These are phyloP conservation scores for Hypsizygus marmoreus DNA, from an alignment of 768 basidiomycete genomes.

Conservation along the genomic window DNA sequence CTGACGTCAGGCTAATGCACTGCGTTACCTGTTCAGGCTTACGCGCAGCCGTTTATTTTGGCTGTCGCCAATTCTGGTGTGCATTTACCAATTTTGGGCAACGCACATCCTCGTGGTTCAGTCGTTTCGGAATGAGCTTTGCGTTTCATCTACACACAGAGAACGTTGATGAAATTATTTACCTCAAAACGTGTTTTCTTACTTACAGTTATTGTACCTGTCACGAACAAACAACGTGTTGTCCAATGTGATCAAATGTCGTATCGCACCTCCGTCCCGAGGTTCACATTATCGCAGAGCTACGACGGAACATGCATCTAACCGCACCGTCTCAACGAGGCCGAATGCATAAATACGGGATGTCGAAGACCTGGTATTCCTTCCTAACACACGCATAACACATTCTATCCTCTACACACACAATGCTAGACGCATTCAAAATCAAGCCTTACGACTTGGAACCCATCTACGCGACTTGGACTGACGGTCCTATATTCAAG, in stretches of 20 bases:
- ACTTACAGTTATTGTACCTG: slow-evolving; percentile 4
- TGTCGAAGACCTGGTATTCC: neutral
- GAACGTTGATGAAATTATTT: slow-evolving; percentile 1
- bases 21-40: no score
- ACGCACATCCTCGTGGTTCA: neutral
- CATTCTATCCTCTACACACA: slow-evolving; percentile 9
- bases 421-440: slow-evolving; percentile 77
- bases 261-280: neutral
- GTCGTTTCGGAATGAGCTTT: neutral
- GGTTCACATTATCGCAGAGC: slow-evolving; percentile 6
- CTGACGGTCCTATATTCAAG: slow-evolving; percentile 62
- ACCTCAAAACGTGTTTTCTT: slow-evolving; percentile 12
- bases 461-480: slow-evolving; percentile 67
- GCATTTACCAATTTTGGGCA: no score
- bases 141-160: neutral
- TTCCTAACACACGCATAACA: slow-evolving; percentile 2
- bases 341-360: slow-evolving; percentile 12
- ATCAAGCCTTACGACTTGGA: slow-evolving; percentile 76
- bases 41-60: no score
- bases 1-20: no score
- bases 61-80: no score
- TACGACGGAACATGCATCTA: slow-evolving; percentile 1
- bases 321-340: slow-evolving; percentile 23
- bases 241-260: slow-evolving; percentile 12
- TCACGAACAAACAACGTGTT: slow-evolving; percentile 18